Evolutionary conservation across 306 rosid genomes (phyloP).

Genomic region (Begonia loranthoides): DNA sequence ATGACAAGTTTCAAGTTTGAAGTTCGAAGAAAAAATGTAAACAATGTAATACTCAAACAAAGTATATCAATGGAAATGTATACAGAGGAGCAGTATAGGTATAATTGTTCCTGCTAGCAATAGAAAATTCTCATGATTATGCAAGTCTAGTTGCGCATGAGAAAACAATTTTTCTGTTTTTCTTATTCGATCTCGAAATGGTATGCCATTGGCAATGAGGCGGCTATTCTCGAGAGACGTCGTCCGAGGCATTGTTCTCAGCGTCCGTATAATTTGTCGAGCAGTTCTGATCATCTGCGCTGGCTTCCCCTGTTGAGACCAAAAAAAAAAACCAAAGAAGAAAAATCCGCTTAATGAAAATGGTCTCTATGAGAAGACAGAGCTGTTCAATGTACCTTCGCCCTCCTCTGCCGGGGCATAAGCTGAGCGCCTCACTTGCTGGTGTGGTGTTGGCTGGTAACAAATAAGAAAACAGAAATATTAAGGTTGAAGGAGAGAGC

Average conservation of each 20-base stretch:
- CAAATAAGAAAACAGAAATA: conserved; percentile 4
- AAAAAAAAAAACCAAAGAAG: conserved; percentile 1
- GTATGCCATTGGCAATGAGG: conserved; percentile 2
- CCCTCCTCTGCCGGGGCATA: conserved; percentile 60
- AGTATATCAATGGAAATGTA: too few relatives aligned
- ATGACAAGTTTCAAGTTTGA: too few relatives aligned
- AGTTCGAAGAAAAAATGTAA: too few relatives aligned
- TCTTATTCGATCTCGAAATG: not conserved
- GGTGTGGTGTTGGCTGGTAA: conserved; percentile 84
- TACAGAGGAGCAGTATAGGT: not conserved
- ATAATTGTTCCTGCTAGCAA: not conserved
- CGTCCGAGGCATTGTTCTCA: conserved; percentile 20
- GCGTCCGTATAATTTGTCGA: conserved; percentile 16
- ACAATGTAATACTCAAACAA: too few relatives aligned
- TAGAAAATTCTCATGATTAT: not conserved
- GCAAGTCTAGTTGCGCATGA: not conserved
- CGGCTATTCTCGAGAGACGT: conserved; percentile 18
- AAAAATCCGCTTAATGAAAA: not conserved
- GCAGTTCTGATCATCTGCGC: conserved; percentile 25
- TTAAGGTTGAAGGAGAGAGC: not conserved
- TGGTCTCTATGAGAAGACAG: not conserved
- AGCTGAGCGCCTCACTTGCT: conserved; percentile 76
- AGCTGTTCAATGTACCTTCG: conserved; percentile 37
- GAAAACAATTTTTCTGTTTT: not conserved
- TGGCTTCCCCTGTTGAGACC: conserved; percentile 13